A percentile compares a stretch with the other conserved stretches of the same genome.
Conservation (phyloP, 1,139 yeast genomes). For the Kurtzmaniella quercitrusa region DNA sequence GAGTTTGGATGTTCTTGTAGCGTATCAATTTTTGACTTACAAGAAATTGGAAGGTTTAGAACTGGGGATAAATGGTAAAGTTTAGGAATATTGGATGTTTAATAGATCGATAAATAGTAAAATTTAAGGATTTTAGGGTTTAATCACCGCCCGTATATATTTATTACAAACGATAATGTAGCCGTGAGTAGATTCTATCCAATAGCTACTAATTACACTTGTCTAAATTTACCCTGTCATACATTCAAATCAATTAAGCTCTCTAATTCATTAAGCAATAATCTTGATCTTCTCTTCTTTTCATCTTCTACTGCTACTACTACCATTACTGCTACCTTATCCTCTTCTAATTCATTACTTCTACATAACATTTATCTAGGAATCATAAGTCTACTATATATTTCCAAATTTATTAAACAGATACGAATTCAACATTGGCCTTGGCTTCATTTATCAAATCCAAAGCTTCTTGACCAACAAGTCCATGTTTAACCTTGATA, state of each 20-base stretch:
- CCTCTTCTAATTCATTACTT: neutral
- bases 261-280: too few species aligned
- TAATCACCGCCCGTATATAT: too few species aligned
- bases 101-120: neutral
- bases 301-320: too few species aligned
- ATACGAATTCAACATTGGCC: slow-evolving; percentile 65
- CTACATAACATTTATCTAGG: neutral
- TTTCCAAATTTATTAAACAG: slow-evolving; percentile 12
- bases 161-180: too few species aligned
- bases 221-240: too few species aligned
- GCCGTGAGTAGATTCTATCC: too few species aligned
- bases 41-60: slow-evolving; percentile 14
- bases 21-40: slow-evolving; percentile 68
- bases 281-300: too few species aligned
- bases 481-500: slow-evolving; percentile 46
- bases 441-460: slow-evolving; percentile 71
- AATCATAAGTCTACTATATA: neutral
- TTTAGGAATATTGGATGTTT: neutral
- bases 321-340: too few species aligned
- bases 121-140: neutral
- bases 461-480: slow-evolving; percentile 44
- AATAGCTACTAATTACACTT: too few species aligned
- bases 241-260: too few species aligned
- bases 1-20: slow-evolving; percentile 69
- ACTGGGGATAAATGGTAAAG: neutral